Evolutionary conservation across 1,284 basidiomycete genomes (phyloP), one percentile per base, ranked within the genome.

Genomic region (Irpex sp.): DNA sequence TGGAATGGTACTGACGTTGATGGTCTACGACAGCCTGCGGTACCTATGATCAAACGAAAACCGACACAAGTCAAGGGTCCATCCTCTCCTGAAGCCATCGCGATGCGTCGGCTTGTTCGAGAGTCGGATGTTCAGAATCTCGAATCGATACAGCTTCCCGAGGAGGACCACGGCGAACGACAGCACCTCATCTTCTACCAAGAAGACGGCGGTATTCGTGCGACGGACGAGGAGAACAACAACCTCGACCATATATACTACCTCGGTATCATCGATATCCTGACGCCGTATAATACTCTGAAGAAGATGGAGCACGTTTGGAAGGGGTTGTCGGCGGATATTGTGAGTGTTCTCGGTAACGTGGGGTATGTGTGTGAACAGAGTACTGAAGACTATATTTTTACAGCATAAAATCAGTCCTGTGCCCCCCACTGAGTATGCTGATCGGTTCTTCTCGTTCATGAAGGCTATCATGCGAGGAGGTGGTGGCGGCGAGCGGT

Each of bases 171-270:
- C 64, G 86, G 85, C 55, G 94, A 97, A 70, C 84, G 93, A 26
- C 85, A 89, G 57, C 86, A 94, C 67, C 96, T 97, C 74, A 76
- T 97, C 44, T 99, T 98, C 77, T 98, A 98, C 74, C 94, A 97
- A 72, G 96, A 99, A 73, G 97, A 99, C 72, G 96, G 96, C 26
- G 97, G 97, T 0, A 76, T 97, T 64, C 86, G 91, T 34, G 94
- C 95, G 31, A 97, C 96, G 13, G 89, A 97, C 74, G 94, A 97
- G 70, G 76, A 74, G 21, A 97, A 98, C 73, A 79, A 84, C 37
- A 78, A 84, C 3, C 78, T 91, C 75, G 87, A 91, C 68, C 86
- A 85, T 59, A 93, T 99, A 65, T 99, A 98, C 77, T 99, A 99
- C 76, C 80, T 97, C 17, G 95, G 95, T 31, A 85, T 97, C 57